These are phyloP conservation scores for Diddensiella santjacobensis DNA, from an alignment of 805 yeast genomes.

Conservation along the genomic window DNA sequence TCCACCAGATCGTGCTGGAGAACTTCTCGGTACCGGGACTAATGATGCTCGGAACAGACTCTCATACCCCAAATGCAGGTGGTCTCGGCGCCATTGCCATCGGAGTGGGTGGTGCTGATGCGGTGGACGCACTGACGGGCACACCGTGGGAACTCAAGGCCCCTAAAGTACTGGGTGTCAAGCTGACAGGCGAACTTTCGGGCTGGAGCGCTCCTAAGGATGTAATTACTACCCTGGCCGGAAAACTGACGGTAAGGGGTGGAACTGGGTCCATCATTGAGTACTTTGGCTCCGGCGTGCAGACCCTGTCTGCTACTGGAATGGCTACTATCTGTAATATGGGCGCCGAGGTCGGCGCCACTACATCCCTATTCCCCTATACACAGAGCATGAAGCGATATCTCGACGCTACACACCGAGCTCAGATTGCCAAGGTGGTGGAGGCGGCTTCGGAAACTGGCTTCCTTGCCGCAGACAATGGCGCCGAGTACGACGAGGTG, in stretches of 20 bases:
- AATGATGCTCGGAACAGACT: conserved; percentile 96
- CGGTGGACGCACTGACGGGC: conserved; percentile 95
- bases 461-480: conserved; percentile 78
- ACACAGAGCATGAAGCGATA: conserved; percentile 75
- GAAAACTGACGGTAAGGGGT: conserved; percentile 90
- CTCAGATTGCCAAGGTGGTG: conserved; percentile 77
- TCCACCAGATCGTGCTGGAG: conserved; percentile 95
- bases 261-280: conserved; percentile 97
- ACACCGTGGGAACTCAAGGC: conserved; percentile 99
- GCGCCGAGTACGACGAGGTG: conserved; percentile 87
- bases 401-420: conserved; percentile 79
- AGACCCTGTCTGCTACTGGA: conserved; percentile 89
- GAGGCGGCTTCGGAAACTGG: conserved; percentile 50
- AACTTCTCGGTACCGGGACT: conserved; percentile 96
- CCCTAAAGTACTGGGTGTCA: conserved; percentile 91
- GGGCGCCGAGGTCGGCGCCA: conserved; percentile 99
- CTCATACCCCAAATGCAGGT: conserved; percentile 99
- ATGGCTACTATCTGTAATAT: conserved; percentile 99
- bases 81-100: conserved; percentile 98
- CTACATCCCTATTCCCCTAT: conserved; percentile 96
- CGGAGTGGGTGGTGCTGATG: conserved; percentile 99
- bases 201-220: conserved; percentile 99
- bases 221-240: conserved; percentile 89
- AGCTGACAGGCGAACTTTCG: conserved; percentile 78
- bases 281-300: conserved; percentile 94